Evolutionary conservation across 441 rosid genomes (phyloP).

Genomic region (Corymbia citriodora): DNA sequence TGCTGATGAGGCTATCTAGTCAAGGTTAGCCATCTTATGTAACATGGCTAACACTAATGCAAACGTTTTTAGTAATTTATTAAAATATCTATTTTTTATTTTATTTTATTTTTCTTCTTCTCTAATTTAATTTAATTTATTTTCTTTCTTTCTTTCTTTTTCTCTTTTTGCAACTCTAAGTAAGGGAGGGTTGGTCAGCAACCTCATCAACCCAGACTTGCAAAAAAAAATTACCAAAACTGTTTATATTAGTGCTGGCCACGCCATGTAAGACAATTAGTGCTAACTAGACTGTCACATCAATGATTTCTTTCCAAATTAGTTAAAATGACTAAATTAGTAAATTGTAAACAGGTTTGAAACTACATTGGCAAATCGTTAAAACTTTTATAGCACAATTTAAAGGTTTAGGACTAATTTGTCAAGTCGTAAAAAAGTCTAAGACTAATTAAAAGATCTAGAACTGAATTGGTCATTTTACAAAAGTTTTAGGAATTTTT

Average conservation of each 20-base stretch:
- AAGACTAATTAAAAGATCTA: no score
- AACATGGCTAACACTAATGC: fast-evolving
- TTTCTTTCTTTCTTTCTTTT: no score
- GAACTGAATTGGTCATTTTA: no score
- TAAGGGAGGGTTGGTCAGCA: not conserved
- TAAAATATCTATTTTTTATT: no score
- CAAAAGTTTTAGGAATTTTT: not conserved
- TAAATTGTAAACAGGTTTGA: no score
- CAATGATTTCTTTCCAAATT: no score
- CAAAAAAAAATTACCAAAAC: not conserved
- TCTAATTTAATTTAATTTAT: no score
- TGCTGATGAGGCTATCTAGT: not conserved
- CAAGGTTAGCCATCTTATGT: not conserved
- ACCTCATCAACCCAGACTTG: not conserved
- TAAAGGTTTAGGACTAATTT: not conserved
- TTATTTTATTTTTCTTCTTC: no score
- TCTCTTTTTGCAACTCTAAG: not conserved
- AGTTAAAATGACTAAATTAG: not conserved
- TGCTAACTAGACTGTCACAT: not conserved
- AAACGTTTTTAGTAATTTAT: no score
- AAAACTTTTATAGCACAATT: no score
- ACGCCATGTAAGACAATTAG: not conserved
- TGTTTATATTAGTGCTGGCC: not conserved
- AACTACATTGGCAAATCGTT: no score
- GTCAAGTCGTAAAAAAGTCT: not conserved